phyloP scores from a whole-genome alignment of 2,329 filamentous ascomycete species.

The Paraphoma chrysanthemicola region DNA sequence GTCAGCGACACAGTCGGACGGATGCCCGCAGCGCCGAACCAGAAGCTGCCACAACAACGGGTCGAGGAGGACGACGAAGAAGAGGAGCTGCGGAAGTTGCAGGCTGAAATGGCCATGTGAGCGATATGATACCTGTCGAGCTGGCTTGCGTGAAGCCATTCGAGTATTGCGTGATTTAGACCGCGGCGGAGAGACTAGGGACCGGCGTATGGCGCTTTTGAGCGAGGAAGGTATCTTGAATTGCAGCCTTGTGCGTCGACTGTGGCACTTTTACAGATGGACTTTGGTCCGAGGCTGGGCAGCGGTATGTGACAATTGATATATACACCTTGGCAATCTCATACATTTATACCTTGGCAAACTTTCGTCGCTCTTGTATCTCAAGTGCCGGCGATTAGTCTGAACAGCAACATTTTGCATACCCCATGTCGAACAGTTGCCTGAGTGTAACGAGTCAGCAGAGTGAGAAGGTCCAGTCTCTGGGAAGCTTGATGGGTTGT shows the following conservation, averaged over 20 bases:
- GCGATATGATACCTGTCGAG: not conserved
- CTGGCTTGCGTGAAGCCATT: not conserved
- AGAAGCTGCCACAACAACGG: slow-evolving; percentile 53
- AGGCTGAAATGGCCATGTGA: slow-evolving; percentile 96
- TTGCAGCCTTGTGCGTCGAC: not conserved
- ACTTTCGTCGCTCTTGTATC: no score
- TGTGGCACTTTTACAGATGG: not conserved
- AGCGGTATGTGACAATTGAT: not conserved
- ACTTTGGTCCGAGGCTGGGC: not conserved
- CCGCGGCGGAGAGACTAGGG: not conserved
- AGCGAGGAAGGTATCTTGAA: not conserved
- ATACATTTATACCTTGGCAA: slow-evolving; percentile 3
- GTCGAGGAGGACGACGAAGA: slow-evolving; percentile 91
- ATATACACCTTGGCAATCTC: not conserved
- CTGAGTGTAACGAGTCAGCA: no score
- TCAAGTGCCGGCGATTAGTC: no score
- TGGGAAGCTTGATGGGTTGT: no score
- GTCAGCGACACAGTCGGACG: slow-evolving; percentile 78
- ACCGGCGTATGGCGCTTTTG: not conserved
- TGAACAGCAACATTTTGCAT: no score
- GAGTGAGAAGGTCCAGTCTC: no score
- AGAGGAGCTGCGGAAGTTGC: slow-evolving; percentile 88
- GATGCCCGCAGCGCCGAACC: slow-evolving; percentile 76
- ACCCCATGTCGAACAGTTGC: no score
- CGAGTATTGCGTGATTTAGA: not conserved